These are phyloP conservation scores for Ceratobasidium sp. DNA, from an alignment of 1,284 basidiomycete species.

Conservation along the genomic window DNA sequence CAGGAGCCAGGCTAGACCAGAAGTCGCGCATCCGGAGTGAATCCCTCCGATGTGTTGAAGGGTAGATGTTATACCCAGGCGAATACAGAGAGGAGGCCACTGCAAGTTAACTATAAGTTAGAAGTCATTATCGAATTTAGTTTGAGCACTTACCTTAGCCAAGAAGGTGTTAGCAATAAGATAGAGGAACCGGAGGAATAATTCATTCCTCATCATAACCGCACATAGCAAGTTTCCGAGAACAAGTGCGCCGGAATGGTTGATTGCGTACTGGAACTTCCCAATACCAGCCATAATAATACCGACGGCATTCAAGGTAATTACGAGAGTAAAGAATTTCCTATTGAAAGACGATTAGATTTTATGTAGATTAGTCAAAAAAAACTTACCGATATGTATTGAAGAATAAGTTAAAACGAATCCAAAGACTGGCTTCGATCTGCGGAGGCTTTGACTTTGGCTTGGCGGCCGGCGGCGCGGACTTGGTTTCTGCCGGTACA, in stretches of 20 bases:
- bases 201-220: slow-evolving; percentile 71
- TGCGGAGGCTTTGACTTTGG: slow-evolving; percentile 55
- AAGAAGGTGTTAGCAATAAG: slow-evolving; percentile 71
- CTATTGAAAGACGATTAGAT: slow-evolving; percentile 61
- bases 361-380: neutral
- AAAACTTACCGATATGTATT: slow-evolving; percentile 63
- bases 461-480: slow-evolving; percentile 9
- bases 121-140: neutral
- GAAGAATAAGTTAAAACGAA: slow-evolving; percentile 74
- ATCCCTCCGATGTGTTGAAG: slow-evolving; percentile 82
- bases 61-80: slow-evolving; percentile 72
- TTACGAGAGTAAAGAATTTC: slow-evolving; percentile 74
- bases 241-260: slow-evolving; percentile 73
- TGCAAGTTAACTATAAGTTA: slow-evolving; percentile 53
- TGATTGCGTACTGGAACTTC: slow-evolving; percentile 72
- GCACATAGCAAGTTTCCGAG: slow-evolving; percentile 71
- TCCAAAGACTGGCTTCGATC: slow-evolving; percentile 69
- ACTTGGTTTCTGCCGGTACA: slow-evolving; percentile 12
- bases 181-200: slow-evolving; percentile 74
- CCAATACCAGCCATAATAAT: slow-evolving; percentile 74
- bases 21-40: slow-evolving; percentile 78
- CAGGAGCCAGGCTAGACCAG: slow-evolving; percentile 73
- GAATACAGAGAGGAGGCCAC: slow-evolving; percentile 77
- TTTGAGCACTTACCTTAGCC: slow-evolving; percentile 67
- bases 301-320: slow-evolving; percentile 72